Percentiles rank a stretch among this genome's conserved stretches.
Conservation (phyloP, 108 stramenopile species). For the Nitzschia sp. region DNA sequence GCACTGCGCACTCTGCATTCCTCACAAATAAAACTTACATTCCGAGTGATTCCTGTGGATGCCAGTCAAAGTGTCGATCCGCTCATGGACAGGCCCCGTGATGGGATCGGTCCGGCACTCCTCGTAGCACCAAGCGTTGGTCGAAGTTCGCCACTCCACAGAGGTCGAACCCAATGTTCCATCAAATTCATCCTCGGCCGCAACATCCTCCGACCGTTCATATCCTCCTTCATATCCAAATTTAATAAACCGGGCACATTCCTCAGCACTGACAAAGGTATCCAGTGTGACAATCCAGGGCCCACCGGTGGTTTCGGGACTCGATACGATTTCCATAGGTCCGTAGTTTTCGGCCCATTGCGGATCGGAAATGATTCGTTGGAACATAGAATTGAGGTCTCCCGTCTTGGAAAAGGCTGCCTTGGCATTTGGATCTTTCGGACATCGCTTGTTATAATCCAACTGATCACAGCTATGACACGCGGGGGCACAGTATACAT, state of each 20-base stretch:
- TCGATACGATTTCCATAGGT: constrained; percentile 26
- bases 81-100: constrained; percentile 37
- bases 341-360: constrained; percentile 39
- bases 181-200: background rate
- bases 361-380: constrained; percentile 46
- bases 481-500: constrained; percentile 61
- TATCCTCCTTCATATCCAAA: constrained; percentile 31
- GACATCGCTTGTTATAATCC: background rate
- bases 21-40: no score
- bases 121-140: constrained; percentile 71
- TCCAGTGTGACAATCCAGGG: constrained; percentile 84
- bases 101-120: constrained; percentile 48
- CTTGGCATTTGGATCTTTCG: background rate
- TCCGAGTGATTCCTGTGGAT: constrained; percentile 52
- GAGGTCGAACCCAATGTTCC: constrained; percentile 21
- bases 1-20: no score
- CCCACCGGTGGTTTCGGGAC: constrained; percentile 28
- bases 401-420: constrained; percentile 39
- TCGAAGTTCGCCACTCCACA: constrained; percentile 37
- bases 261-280: constrained; percentile 67
- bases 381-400: constrained; percentile 62
- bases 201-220: constrained; percentile 30
- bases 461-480: constrained; percentile 50
- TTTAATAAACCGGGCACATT: constrained; percentile 60
- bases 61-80: constrained; percentile 56